phyloP scores from a whole-genome alignment of 345 rosid genomes.

The Lumnitzera racemosa region DNA sequence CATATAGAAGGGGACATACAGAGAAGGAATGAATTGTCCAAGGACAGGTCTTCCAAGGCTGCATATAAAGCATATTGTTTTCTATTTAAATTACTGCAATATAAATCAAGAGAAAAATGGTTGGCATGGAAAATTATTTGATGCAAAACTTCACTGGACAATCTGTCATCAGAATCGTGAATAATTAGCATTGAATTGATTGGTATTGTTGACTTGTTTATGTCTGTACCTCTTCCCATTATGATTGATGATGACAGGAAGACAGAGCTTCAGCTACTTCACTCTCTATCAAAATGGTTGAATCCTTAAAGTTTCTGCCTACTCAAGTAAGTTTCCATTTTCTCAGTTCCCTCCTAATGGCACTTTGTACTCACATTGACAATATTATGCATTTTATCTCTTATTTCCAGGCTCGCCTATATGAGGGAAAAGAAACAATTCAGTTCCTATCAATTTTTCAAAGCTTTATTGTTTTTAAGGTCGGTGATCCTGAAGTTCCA shows the following conservation, averaged over 20 bases:
- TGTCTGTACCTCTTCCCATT: background rate
- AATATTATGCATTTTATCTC: constrained; percentile 13
- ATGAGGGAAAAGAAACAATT: constrained; percentile 88
- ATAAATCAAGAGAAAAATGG: too few relatives aligned
- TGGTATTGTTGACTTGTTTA: too few relatives aligned
- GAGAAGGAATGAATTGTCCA: too few relatives aligned
- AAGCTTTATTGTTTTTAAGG: constrained; percentile 87
- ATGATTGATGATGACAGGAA: constrained; percentile 33
- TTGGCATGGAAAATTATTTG: too few relatives aligned
- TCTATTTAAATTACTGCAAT: too few relatives aligned
- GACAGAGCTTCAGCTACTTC: constrained; percentile 78
- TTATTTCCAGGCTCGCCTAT: constrained; percentile 63
- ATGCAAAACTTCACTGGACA: too few relatives aligned
- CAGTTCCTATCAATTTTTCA: constrained; percentile 88
- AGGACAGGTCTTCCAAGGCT: too few relatives aligned
- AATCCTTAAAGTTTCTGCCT: constrained; percentile 77
- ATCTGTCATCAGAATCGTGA: too few relatives aligned
- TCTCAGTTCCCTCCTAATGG: constrained; percentile 3
- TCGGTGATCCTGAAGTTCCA: constrained; percentile 17
- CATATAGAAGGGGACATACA: too few relatives aligned
- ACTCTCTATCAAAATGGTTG: constrained; percentile 77
- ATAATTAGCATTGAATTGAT: too few relatives aligned
- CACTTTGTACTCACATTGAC: constrained; percentile 4
- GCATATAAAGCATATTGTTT: too few relatives aligned
- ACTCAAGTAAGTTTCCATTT: constrained; percentile 47